A percentile compares a stretch with the other conserved stretches of the same genome.
phyloP scores from a whole-genome alignment of 306 rosid genomes.

The Cucumis sativus region DNA sequence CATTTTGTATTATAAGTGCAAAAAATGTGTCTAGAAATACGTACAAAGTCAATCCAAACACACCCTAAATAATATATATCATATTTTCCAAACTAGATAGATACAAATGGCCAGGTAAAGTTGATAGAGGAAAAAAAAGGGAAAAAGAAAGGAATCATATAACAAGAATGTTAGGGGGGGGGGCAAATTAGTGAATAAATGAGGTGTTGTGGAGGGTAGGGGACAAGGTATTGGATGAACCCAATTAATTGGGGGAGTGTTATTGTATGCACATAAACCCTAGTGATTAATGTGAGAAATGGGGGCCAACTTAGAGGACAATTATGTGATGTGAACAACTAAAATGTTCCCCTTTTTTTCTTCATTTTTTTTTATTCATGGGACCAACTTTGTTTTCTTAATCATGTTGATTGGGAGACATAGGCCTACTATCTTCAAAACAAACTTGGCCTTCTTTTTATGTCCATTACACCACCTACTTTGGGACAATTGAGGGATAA shows the following conservation, averaged over 20 bases:
- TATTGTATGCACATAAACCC: not conserved
- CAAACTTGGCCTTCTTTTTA: too few species aligned
- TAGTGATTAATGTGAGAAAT: not conserved
- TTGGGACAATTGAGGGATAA: too few species aligned
- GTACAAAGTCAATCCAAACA: too few species aligned
- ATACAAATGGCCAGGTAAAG: not conserved
- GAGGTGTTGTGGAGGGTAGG: conserved; percentile 1
- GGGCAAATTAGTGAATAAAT: not conserved
- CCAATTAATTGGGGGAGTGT: not conserved
- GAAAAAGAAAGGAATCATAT: not conserved
- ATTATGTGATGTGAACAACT: not conserved
- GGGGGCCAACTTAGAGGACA: not conserved
- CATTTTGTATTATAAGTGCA: too few species aligned
- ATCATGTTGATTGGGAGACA: not conserved
- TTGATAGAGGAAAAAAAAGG: not conserved
- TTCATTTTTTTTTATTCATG: not conserved
- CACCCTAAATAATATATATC: not conserved
- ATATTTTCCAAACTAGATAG: not conserved
- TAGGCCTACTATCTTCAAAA: too few species aligned
- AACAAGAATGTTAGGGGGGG: not conserved
- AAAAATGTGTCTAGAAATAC: too few species aligned
- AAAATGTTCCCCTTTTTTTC: not conserved
- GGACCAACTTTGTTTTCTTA: not conserved
- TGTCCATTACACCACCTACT: too few species aligned
- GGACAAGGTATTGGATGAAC: not conserved